Base-by-base conservation (phyloP, 176 grass and related monocot species). In the Cocos nucifera region DNA sequence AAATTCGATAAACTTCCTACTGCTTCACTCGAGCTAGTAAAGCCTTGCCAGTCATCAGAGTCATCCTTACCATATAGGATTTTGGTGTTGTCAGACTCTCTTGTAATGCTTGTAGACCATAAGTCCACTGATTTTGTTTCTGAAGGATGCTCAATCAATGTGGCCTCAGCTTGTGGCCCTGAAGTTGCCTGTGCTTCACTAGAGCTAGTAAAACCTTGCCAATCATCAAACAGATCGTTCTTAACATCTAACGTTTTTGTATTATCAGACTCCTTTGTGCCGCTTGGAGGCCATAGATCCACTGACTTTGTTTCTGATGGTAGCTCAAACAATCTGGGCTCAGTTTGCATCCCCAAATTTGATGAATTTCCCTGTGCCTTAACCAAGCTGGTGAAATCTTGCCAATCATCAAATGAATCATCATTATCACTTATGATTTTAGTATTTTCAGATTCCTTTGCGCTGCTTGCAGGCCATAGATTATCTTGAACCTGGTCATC, bases 141-240 rank as follows among this genome's bases (percentile, higher is more conserved):
- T 61, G 63, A 50, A 79, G 71, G 54, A 64, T 82, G 67, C 51
- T 78, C 64, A 16, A 22, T 4, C 3, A 57, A 30, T 20, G 59
- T 70, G 27, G 24, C 56, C 16, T 16, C 25, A 54, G 64, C 59
- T 17, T 70, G 71, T 73, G 75, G 49, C 63, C 58, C 69, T 56
- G 17, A 39, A 73, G 15, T 62, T 63, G 22, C 15, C 17, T 56
- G 59, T 64, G 20, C 56, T 74, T 66, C 63, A 77, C 50, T 63
- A 64, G 69, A 85, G 75, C 66, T 71, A 69, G 80, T 66, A 71
- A 91, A 85, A 80, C 80, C 77, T 58, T 79, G 76, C 83, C 87
- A 91, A 68, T 67, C 81, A 75, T 73, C 78, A 16, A 73, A 27
- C 22, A 56, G 44, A 4, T 76, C 59, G 52, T 73, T 52, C 44